A percentile compares a stretch with the other conserved stretches of the same genome.
phyloP scores from a whole-genome alignment of 139 green algal genomes.

The Haematococcus sp. region DNA sequence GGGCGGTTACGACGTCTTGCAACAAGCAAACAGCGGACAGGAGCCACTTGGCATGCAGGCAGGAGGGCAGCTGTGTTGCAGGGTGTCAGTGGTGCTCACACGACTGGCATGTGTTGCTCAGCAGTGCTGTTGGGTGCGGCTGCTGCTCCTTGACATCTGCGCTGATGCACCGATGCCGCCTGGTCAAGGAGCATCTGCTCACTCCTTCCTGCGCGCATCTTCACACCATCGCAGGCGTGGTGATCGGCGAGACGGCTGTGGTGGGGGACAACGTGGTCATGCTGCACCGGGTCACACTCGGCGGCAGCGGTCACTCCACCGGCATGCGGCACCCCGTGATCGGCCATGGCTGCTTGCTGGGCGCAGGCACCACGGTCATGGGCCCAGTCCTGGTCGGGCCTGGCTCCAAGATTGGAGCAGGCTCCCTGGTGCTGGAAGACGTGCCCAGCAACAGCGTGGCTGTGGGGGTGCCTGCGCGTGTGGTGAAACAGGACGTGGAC shows the following conservation, averaged over 20 bases:
- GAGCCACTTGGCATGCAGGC: too few species aligned
- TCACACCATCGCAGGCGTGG: too few species aligned
- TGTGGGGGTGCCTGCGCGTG: constrained; percentile 11
- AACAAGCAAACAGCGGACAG: too few species aligned
- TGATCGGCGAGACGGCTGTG: too few species aligned
- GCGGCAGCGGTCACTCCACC: constrained; percentile 52
- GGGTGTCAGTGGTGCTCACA: too few species aligned
- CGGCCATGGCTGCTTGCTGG: constrained; percentile 50
- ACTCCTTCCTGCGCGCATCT: constrained; percentile 38
- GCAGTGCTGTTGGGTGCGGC: too few species aligned
- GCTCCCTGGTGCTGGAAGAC: constrained; percentile 31
- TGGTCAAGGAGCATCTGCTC: too few species aligned
- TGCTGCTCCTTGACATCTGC: too few species aligned
- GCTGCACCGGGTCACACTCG: constrained; percentile 52
- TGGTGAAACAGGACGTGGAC: neutral
- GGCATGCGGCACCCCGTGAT: constrained; percentile 61
- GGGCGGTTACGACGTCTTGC: too few species aligned
- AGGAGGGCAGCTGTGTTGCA: too few species aligned
- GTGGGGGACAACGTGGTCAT: neutral
- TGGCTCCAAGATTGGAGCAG: constrained; percentile 22
- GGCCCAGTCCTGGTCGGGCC: constrained; percentile 49
- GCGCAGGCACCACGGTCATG: constrained; percentile 38
- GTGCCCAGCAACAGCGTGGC: constrained; percentile 14
- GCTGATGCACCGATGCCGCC: too few species aligned
- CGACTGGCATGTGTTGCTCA: too few species aligned